Percentiles rank a stretch among this genome's conserved stretches.
Evolutionary conservation across 805 yeast species (phyloP).

Genomic region (Kuraishia floccosa): DNA sequence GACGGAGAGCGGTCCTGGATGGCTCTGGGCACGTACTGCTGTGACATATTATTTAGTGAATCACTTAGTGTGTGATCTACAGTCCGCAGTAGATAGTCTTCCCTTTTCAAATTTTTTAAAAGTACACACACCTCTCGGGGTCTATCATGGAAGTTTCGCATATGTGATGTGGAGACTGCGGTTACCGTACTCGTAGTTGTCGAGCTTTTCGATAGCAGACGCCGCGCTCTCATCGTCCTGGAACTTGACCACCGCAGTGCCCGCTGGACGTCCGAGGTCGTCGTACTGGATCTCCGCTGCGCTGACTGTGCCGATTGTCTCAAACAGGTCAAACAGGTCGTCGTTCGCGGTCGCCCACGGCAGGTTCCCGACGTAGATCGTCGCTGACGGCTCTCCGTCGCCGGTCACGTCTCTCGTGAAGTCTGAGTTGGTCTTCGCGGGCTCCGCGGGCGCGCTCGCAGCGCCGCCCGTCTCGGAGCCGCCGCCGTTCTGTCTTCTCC

Average conservation of each 20-base stretch:
- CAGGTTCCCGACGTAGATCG: slow-evolving; percentile 63
- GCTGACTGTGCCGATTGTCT: slow-evolving; percentile 65
- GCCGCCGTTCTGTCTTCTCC: slow-evolving; percentile 3
- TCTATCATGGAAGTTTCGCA: too few relatives aligned
- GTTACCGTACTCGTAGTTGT: slow-evolving; percentile 78
- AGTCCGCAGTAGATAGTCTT: too few relatives aligned
- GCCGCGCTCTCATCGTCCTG: slow-evolving; percentile 58
- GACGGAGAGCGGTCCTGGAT: too few relatives aligned
- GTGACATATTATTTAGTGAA: too few relatives aligned
- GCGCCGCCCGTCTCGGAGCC: slow-evolving; percentile 3
- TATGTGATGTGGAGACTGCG: slow-evolving; percentile 59
- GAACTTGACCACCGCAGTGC: slow-evolving; percentile 79
- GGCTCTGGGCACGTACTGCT: too few relatives aligned
- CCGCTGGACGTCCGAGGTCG: slow-evolving; percentile 57
- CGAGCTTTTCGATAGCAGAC: slow-evolving; percentile 60
- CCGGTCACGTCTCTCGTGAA: slow-evolving; percentile 61
- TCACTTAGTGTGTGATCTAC: too few relatives aligned
- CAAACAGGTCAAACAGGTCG: slow-evolving; percentile 78
- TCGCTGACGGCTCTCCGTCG: slow-evolving; percentile 46
- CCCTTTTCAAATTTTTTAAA: too few relatives aligned
- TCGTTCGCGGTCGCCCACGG: slow-evolving; percentile 85
- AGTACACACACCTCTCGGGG: too few relatives aligned
- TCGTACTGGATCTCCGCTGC: slow-evolving; percentile 68
- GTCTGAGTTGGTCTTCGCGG: slow-evolving; percentile 26
- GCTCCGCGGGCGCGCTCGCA: slow-evolving; percentile 7